Base-by-base conservation (phyloP, 108 stramenopile genomes). In the Nitzschia palea region DNA sequence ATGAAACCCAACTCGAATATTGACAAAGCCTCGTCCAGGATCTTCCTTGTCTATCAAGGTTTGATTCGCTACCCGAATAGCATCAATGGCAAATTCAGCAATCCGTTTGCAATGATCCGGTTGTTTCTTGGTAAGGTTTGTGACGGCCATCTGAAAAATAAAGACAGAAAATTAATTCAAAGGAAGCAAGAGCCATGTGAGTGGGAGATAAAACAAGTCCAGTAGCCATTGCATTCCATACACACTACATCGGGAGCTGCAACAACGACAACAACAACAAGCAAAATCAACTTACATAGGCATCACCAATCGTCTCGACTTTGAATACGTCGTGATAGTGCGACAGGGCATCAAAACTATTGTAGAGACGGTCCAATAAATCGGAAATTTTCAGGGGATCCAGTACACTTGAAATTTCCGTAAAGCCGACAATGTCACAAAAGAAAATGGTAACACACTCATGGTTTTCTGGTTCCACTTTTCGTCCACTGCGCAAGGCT, bases 271-370 rank as follows among this genome's bases (percentile, higher is more conserved):
- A n/a, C n/a, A n/a, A n/a, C n/a, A 65, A 44, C 71, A 65, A 15
- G 44, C 37, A 40, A 43, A 40, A 40, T 31, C 55, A 71, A 52
- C 73, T 80, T 62, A 83, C 74, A 55, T 82, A 89, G n/a, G 80
- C 78, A 55, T 89, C 88, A 22, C 88, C 88, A 58, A 89, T 85
- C 0, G 84, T 88, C 55, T 91, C 90, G 4, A 91, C 82, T 57
- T 89, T 92, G 74, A 87, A 92, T 2, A 92, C 82, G 44, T 79
- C 77, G 67, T 87, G 82, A 27, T 84, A 79, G 22, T 68, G 69
- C 6, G 83, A 78, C 30, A 90, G 71, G 3, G 70, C 74, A 65
- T 90, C 89, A 61, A 90, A 87, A 28, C 71, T 77, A 26, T 54
- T 51, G 70, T 87, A 90, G 50, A 90, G 78, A 23, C 78, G 66